Conservation (phyloP, 495 filamentous ascomycete genomes). For the Aspergillus bridgeri region DNA sequence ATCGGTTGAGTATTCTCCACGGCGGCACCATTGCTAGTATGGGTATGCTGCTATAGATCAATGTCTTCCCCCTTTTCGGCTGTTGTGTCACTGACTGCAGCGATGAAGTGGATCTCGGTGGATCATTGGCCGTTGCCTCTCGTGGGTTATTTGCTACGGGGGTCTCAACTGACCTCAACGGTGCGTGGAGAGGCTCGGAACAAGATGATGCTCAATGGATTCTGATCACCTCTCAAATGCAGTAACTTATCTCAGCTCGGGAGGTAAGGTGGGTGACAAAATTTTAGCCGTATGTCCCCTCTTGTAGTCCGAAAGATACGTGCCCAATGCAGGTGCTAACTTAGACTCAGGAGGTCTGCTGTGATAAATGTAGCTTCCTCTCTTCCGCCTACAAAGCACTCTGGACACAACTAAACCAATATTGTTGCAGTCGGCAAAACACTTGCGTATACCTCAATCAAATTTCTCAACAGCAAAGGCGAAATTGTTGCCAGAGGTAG, state of each 20-base stretch:
- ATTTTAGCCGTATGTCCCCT: constrained; percentile 54
- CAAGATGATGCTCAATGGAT: background rate
- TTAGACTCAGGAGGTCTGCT: constrained; percentile 55
- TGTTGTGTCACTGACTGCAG: constrained; percentile 6
- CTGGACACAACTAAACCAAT: background rate
- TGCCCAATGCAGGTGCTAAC: constrained; percentile 20
- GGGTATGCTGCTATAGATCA: constrained; percentile 43
- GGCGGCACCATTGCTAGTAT: constrained; percentile 94
- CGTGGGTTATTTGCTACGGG: constrained; percentile 83
- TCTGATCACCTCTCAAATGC: background rate
- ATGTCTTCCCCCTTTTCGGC: background rate
- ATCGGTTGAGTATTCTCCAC: constrained; percentile 85
- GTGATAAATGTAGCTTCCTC: constrained; percentile 72
- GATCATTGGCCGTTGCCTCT: constrained; percentile 90
- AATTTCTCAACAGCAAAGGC: constrained; percentile 71
- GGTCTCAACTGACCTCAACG: constrained; percentile 88
- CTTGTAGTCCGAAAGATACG: background rate
- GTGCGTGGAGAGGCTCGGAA: constrained; percentile 39
- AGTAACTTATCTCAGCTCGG: constrained; percentile 90
- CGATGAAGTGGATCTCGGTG: constrained; percentile 78
- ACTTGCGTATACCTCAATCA: constrained; percentile 80
- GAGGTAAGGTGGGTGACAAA: constrained; percentile 76
- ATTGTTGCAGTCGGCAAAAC: constrained; percentile 75
- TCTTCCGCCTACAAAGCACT: background rate
- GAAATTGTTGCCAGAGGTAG: constrained; percentile 84